Conservation (phyloP, 2,329 filamentous ascomycete species). For the Phoma sp. region DNA sequence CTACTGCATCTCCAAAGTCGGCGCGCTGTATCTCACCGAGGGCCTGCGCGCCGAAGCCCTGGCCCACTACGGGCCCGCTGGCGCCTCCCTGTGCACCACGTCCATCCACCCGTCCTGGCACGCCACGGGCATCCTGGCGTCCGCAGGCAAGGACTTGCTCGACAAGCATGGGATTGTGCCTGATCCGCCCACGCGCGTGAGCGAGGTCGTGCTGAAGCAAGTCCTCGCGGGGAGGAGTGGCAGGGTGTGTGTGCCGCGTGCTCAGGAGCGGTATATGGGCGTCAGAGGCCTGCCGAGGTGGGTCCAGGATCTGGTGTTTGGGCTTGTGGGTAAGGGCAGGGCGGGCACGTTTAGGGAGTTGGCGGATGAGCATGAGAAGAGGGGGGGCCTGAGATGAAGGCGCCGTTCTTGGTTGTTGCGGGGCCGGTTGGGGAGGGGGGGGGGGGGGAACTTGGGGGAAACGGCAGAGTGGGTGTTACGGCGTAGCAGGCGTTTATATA, state of each 20-base stretch:
- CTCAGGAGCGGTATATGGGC: slow-evolving; percentile 18
- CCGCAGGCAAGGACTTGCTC: slow-evolving; percentile 10
- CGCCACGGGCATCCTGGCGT: slow-evolving; percentile 31
- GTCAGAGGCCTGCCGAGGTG: slow-evolving; percentile 31
- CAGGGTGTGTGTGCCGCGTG: slow-evolving; percentile 27
- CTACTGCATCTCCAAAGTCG: slow-evolving; percentile 39
- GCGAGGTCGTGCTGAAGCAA: slow-evolving; percentile 31
- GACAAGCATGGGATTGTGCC: slow-evolving; percentile 21
- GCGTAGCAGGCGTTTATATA: too few relatives aligned
- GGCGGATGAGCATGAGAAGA: not conserved
- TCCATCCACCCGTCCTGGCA: slow-evolving; percentile 38
- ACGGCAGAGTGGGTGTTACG: too few relatives aligned
- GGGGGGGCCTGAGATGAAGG: too few relatives aligned
- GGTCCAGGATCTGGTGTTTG: slow-evolving; percentile 33
- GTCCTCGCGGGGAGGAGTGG: slow-evolving; percentile 33
- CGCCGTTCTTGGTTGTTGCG: too few relatives aligned
- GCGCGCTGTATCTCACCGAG: slow-evolving; percentile 37
- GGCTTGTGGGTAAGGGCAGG: slow-evolving; percentile 11
- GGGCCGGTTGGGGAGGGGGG: too few relatives aligned
- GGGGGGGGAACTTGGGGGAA: too few relatives aligned
- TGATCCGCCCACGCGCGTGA: slow-evolving; percentile 27
- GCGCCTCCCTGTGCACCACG: slow-evolving; percentile 36
- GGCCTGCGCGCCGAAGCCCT: slow-evolving; percentile 38
- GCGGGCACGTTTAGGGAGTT: not conserved
- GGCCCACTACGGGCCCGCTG: slow-evolving; percentile 26